Base-by-base conservation (phyloP, 345 rosid genomes). In the Firmiana major region DNA sequence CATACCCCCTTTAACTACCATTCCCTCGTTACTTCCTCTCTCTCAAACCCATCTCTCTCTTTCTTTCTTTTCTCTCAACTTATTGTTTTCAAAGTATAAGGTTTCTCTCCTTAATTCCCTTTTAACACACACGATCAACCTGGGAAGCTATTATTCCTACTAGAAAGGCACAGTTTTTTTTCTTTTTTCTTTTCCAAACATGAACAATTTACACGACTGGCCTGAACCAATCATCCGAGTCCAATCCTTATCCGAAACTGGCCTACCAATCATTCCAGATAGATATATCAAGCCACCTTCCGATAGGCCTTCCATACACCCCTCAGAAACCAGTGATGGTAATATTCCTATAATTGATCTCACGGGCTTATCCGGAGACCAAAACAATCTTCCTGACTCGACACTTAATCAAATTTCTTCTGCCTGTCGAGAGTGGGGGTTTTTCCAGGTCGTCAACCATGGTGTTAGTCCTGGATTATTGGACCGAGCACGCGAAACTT, bases 181-280 rank as follows among this genome's bases (percentile, higher is more conserved):
- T 1, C 8, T 21, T 9, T n/a, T 54, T 5, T 54, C 7, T 1
- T 2, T 31, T 1, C 11, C 13, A 66, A 81, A 62, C 81, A 90
- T 88, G 89, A 82, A 51, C 83, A 86, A 15, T 79, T 77, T 85
- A 60, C 89, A 88, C 22, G 96, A 89, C 19, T 95, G 99, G 99
- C 98, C 99, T 4, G 99, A 95, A 82, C 99, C 97, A 6, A 83
- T 95, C 12, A 90, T 93, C 75, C 94, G 99, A 0, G 99, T 95
- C 82, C 99, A 93, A 75, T 88, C 97, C 70, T 82, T 95, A 67
- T 92, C 98, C 70, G 92, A 92, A 4, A 83, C 83, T 66, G 83
- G 88, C 73, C 79, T 82, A 8, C 3, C 54, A 19, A 22, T 40
- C 62, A 91, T 95, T 77, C 99, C 99, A 0, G 81, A 75, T n/a